Conservation (phyloP, 371 early-diverging fungal genomes). For the Actinomortierella ambigua region DNA sequence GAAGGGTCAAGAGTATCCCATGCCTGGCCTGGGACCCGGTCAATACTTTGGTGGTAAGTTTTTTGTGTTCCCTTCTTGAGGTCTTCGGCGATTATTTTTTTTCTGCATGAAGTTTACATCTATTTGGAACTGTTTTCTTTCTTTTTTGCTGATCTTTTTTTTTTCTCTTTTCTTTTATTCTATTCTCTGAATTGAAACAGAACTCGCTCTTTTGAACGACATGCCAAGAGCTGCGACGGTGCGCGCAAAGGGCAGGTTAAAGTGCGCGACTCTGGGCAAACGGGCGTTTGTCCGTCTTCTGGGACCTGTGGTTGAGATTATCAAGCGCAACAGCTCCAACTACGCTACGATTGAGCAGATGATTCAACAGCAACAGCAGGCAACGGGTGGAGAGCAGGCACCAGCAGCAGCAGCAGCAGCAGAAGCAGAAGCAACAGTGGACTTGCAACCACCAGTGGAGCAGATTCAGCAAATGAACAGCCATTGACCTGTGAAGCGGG, state of each 20-base stretch:
- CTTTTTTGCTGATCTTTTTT: not conserved
- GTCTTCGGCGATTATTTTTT: not conserved
- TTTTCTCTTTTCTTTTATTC: not conserved
- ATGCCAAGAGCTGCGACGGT: slow-evolving; percentile 93
- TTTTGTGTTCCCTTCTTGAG: not conserved
- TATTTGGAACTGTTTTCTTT: no score
- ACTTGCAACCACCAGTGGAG: not conserved
- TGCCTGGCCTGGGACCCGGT: slow-evolving; percentile 81
- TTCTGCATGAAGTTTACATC: slow-evolving; percentile 1
- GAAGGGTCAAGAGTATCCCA: slow-evolving; percentile 78
- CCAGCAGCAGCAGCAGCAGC: slow-evolving; percentile 28
- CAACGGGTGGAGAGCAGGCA: slow-evolving; percentile 11
- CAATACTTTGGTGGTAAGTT: slow-evolving; percentile 93
- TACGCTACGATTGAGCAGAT: slow-evolving; percentile 60
- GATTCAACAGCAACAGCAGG: slow-evolving; percentile 34
- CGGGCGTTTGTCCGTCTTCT: slow-evolving; percentile 91
- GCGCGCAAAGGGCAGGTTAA: slow-evolving; percentile 84
- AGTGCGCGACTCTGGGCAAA: slow-evolving; percentile 91
- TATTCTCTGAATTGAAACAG: slow-evolving; percentile 56
- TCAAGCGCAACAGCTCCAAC: slow-evolving; percentile 88
- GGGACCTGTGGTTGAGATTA: slow-evolving; percentile 92
- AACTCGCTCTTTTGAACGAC: slow-evolving; percentile 91
- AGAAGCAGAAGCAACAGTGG: slow-evolving; percentile 4
- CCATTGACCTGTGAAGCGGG: slow-evolving; percentile 16
- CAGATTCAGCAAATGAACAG: slow-evolving; percentile 4